phyloP scores from a whole-genome alignment of 1,139 yeast species.

The Ashbya aceris region DNA sequence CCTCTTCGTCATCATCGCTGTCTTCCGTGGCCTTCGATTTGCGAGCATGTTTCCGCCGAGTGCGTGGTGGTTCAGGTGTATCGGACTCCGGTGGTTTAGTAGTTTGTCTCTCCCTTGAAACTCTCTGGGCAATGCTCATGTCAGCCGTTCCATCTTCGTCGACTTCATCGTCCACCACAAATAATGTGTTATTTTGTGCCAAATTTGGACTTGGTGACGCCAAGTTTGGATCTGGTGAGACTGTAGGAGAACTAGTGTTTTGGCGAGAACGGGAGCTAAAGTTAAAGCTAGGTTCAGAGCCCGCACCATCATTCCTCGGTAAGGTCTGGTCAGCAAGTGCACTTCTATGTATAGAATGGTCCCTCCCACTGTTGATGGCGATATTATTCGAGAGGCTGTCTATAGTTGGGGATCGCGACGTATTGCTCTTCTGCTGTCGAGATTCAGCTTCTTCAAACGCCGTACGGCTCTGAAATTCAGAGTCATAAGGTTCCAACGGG shows the following conservation, averaged over 20 bases:
- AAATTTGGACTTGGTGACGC: no score
- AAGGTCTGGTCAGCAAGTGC: no score
- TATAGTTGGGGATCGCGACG: slow-evolving; percentile 7
- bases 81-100: neutral
- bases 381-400: slow-evolving; percentile 16
- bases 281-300: no score
- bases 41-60: neutral
- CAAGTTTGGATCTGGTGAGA: no score
- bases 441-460: neutral
- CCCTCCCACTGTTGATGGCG: no score
- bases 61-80: slow-evolving; percentile 12
- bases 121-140: slow-evolving; percentile 1
- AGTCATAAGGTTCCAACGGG: neutral
- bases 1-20: slow-evolving; percentile 20
- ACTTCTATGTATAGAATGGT: no score
- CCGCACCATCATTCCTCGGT: no score
- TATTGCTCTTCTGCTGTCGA: slow-evolving; percentile 7
- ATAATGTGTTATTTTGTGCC: neutral
- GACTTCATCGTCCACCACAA: neutral
- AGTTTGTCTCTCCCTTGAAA: slow-evolving; percentile 1
- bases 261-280: no score
- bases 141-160: neutral
- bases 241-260: no score
- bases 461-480: neutral
- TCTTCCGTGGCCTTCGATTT: slow-evolving; percentile 5